Percentiles rank a stretch among this genome's conserved stretches.
These are phyloP conservation scores for Phialemonium atrogriseum DNA, from an alignment of 2,329 filamentous ascomycete species.

Conservation along the genomic window DNA sequence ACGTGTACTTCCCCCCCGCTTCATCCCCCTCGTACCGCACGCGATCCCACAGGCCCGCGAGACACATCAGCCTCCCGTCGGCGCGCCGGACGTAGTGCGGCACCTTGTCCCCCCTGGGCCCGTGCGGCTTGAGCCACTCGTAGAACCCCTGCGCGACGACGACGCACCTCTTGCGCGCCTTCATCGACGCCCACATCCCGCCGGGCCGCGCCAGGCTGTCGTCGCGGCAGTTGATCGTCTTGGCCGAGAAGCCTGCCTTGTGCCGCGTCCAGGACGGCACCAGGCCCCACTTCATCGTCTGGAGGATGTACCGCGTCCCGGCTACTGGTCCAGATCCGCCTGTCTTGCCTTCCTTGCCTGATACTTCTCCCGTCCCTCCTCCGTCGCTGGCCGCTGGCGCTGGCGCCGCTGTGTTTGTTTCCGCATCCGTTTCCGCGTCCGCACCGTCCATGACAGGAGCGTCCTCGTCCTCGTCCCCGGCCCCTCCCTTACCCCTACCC, in stretches of 20 bases:
- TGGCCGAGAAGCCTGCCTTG: constrained; percentile 67
- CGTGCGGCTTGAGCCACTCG: constrained; percentile 81
- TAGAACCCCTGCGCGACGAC: constrained; percentile 90
- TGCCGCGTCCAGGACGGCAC: constrained; percentile 90
- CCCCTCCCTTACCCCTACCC: neutral
- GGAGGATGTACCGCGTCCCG: constrained; percentile 65
- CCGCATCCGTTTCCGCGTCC: constrained; percentile 11
- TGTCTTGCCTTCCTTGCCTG: neutral
- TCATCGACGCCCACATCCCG: constrained; percentile 91
- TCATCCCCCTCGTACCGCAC: constrained; percentile 56
- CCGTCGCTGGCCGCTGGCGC: too few species aligned
- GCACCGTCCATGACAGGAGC: too few species aligned
- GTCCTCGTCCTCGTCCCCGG: neutral
- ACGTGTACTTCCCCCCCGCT: constrained; percentile 52
- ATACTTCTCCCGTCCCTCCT: too few species aligned
- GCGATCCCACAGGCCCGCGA: constrained; percentile 89
- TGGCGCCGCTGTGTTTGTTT: too few species aligned
- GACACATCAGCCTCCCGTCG: constrained; percentile 77
- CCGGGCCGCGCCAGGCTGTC: constrained; percentile 69
- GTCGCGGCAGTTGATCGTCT: constrained; percentile 91
- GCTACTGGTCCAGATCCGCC: too few species aligned
- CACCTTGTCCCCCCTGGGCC: constrained; percentile 64
- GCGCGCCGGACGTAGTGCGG: constrained; percentile 78
- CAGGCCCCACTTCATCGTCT: constrained; percentile 94
- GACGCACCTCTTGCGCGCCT: constrained; percentile 78